phyloP scores from a whole-genome alignment of 2,329 filamentous ascomycete genomes.

The Aspergillus niger region DNA sequence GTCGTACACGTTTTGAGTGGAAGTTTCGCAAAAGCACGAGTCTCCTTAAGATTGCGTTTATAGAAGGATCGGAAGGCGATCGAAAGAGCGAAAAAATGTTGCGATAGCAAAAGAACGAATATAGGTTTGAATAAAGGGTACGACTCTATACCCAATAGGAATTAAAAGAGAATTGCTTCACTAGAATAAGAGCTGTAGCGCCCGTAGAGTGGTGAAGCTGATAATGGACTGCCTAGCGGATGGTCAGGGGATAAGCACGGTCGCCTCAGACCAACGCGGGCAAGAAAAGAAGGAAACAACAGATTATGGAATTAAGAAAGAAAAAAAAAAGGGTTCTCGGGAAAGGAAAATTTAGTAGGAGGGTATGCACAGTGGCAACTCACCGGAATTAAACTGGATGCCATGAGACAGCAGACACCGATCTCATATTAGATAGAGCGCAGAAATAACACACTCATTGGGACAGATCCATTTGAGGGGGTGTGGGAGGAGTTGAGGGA shows the following conservation, averaged over 20 bases:
- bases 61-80: neutral
- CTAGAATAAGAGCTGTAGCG: neutral
- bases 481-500: neutral
- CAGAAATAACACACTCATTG: conserved; percentile 4
- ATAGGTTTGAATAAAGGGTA: neutral
- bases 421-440: conserved; percentile 13
- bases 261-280: neutral
- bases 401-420: conserved; percentile 10
- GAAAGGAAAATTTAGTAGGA: neutral
- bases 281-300: neutral
- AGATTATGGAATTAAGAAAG: neutral
- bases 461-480: neutral
- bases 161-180: neutral
- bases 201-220: conserved; percentile 2
- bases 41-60: conserved; percentile 2
- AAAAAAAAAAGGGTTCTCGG: neutral
- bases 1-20: conserved; percentile 8
- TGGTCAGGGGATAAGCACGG: conserved; percentile 17
- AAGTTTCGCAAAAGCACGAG: conserved; percentile 1
- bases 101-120: conserved; percentile 7
- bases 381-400: conserved; percentile 12
- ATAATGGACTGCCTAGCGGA: conserved; percentile 8
- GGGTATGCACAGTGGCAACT: neutral
- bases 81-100: conserved; percentile 3
- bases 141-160: neutral